phyloP scores from a whole-genome alignment of 352 stramenopile species.

The Globisporangium solare region DNA sequence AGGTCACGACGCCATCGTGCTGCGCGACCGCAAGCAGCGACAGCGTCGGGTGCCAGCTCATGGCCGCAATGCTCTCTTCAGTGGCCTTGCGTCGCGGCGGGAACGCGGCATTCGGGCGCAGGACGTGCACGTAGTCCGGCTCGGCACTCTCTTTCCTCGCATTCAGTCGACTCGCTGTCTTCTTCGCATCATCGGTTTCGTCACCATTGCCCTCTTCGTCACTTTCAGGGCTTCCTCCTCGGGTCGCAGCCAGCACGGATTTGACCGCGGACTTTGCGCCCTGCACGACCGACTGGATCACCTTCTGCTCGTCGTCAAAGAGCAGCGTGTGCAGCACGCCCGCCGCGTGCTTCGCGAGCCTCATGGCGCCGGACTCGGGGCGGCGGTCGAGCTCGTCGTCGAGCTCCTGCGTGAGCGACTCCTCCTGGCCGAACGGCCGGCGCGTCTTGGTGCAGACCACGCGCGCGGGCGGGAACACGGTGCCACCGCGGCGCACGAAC shows the following conservation, averaged over 20 bases:
- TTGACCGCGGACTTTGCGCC: conserved; percentile 11
- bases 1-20: conserved; percentile 55
- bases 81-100: too few relatives aligned
- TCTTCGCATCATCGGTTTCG: conserved; percentile 21
- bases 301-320: conserved; percentile 53
- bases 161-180: too few relatives aligned
- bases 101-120: too few relatives aligned
- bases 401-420: conserved; percentile 50
- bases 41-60: conserved; percentile 56
- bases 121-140: too few relatives aligned
- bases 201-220: conserved; percentile 19
- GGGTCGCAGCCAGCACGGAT: conserved; percentile 21
- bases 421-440: conserved; percentile 47
- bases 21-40: conserved; percentile 67
- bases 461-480: conserved; percentile 48
- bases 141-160: too few relatives aligned
- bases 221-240: conserved; percentile 22
- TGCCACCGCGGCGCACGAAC: conserved; percentile 55
- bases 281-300: conserved; percentile 34
- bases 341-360: conserved; percentile 31
- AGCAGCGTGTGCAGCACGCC: conserved; percentile 34
- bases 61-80: conserved; percentile 39
- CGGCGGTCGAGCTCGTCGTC: conserved; percentile 31
- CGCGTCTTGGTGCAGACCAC: conserved; percentile 47
- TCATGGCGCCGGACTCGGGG: conserved; percentile 32